These are phyloP conservation scores for Alternaria brassicae DNA, from an alignment of 2,329 filamentous ascomycete genomes.

Conservation along the genomic window DNA sequence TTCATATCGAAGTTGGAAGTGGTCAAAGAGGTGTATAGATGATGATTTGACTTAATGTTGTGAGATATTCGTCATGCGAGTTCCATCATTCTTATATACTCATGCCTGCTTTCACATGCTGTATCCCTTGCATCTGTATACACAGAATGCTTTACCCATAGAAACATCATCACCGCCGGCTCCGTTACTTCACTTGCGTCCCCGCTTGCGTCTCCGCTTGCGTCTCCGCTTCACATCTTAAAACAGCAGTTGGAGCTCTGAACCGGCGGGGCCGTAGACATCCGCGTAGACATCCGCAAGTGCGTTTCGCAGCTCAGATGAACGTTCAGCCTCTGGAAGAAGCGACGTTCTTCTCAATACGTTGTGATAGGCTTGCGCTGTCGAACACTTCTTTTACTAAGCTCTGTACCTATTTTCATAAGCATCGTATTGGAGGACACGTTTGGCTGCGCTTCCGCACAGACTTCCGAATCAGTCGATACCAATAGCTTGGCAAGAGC, in stretches of 20 bases:
- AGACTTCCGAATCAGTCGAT: constrained; percentile 7
- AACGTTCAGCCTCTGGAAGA: not conserved
- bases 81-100: not conserved
- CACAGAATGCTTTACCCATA: not conserved
- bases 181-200: not conserved
- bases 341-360: not conserved
- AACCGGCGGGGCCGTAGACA: not conserved
- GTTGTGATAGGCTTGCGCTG: not conserved
- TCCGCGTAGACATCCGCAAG: not conserved
- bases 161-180: not conserved
- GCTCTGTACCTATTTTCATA: not conserved
- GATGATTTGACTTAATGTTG: not conserved
- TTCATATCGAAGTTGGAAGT: not conserved
- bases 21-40: not conserved
- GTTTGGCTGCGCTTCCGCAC: constrained; percentile 9
- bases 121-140: not conserved
- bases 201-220: not conserved
- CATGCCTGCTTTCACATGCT: not conserved
- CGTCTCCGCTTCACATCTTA: not conserved
- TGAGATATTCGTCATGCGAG: not conserved
- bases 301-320: not conserved
- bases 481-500: not conserved
- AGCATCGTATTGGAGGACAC: not conserved
- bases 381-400: not conserved
- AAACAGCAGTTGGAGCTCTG: not conserved